Evolutionary conservation across 225 moss, liverwort and hornwort species (phyloP).

Genomic region (Pseudisothecium myosuroides): DNA sequence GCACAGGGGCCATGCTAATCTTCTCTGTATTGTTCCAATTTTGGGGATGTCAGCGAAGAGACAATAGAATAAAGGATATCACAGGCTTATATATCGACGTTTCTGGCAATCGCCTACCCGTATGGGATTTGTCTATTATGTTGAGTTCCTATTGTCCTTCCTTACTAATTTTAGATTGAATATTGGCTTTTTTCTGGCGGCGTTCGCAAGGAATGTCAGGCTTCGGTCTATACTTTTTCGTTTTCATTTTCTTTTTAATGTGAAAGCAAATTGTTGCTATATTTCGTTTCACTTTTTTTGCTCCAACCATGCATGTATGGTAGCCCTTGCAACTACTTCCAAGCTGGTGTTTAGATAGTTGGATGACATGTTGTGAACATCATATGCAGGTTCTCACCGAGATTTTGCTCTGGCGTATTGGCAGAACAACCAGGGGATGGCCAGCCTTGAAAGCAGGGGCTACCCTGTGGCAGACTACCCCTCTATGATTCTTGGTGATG

Average conservation of each 20-base stretch:
- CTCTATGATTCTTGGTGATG: conserved; percentile 30
- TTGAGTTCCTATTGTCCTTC: not conserved
- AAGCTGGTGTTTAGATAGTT: not conserved
- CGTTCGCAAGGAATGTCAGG: not conserved
- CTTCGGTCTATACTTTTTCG: not conserved
- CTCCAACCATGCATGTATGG: not conserved
- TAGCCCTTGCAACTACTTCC: not conserved
- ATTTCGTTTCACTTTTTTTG: not conserved
- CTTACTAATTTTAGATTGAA: not conserved
- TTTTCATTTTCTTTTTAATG: not conserved
- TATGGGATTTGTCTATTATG: not conserved
- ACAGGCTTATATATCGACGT: not conserved
- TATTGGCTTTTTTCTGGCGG: not conserved
- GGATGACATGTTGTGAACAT: not conserved
- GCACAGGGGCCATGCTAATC: conserved; percentile 5
- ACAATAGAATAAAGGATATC: rapidly evolving
- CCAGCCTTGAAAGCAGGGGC: conserved; percentile 30
- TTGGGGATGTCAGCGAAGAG: not conserved
- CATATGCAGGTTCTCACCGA: conserved; percentile 45
- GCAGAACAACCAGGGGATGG: conserved; percentile 59
- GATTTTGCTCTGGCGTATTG: conserved; percentile 56
- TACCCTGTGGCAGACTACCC: conserved; percentile 29
- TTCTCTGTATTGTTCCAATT: conserved; percentile 6
- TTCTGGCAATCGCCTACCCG: not conserved
- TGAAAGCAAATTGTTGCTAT: not conserved